phyloP scores from a whole-genome alignment of 371 early-diverging fungal genomes.

The Funneliformis caledonium region DNA sequence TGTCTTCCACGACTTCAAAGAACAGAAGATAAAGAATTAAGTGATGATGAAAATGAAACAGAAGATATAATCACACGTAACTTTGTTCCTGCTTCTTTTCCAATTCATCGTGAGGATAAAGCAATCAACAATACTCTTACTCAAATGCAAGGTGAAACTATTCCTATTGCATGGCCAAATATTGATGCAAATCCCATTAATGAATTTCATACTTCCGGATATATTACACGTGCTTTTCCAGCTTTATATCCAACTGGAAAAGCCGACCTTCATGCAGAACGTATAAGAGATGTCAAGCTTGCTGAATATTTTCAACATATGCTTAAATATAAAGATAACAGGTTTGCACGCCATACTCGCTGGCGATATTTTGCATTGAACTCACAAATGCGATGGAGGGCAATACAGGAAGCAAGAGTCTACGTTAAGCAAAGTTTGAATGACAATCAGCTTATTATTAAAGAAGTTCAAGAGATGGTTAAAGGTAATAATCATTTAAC shows the following conservation, averaged over 20 bases:
- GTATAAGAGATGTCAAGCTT: too few relatives aligned
- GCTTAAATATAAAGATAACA: neutral
- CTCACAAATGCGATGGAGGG: too few relatives aligned
- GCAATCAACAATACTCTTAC: neutral
- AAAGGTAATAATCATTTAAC: too few relatives aligned
- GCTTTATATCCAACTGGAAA: neutral
- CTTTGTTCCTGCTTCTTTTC: too few relatives aligned
- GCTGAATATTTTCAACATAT: too few relatives aligned
- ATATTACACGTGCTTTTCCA: neutral
- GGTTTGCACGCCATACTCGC: neutral
- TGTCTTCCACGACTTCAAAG: neutral
- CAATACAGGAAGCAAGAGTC: too few relatives aligned
- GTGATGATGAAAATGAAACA: neutral
- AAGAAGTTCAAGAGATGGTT: too few relatives aligned
- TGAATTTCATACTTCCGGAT: neutral
- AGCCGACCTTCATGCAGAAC: constrained; percentile 2
- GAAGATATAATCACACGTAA: neutral
- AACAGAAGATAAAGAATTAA: neutral
- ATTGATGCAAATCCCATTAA: constrained; percentile 1
- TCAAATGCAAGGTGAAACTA: neutral
- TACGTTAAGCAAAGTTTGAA: too few relatives aligned
- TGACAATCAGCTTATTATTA: too few relatives aligned
- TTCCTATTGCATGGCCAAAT: neutral
- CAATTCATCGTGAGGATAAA: neutral
- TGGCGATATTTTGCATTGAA: constrained; percentile 21